phyloP scores from a whole-genome alignment of 1,284 basidiomycete species.

The Trametes polyzona region DNA sequence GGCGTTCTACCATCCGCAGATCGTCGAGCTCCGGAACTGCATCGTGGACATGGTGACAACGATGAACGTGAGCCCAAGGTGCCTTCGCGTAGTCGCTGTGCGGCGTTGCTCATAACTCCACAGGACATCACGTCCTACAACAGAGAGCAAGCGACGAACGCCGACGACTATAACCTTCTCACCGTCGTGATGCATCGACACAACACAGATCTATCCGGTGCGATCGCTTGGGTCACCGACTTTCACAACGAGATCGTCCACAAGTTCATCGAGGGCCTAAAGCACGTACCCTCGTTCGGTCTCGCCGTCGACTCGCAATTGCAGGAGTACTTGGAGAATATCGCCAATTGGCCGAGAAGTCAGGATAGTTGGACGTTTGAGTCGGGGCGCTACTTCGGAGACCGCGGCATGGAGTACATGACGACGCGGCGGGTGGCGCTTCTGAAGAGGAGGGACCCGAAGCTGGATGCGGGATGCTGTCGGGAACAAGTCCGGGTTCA shows the following conservation, averaged over 20 bases:
- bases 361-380: slow-evolving; percentile 41
- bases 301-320: slow-evolving; percentile 11
- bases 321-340: slow-evolving; percentile 33
- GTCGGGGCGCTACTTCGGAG: slow-evolving; percentile 39
- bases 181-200: slow-evolving; percentile 37
- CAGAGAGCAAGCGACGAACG: slow-evolving; percentile 40
- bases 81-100: background rate
- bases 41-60: slow-evolving; percentile 23
- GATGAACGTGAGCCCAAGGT: slow-evolving; percentile 37
- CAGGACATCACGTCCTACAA: slow-evolving; percentile 45
- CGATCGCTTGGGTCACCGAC: slow-evolving; percentile 37
- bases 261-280: slow-evolving; percentile 32
- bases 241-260: slow-evolving; percentile 33
- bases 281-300: slow-evolving; percentile 15
- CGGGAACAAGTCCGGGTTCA: background rate
- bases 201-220: slow-evolving; percentile 33
- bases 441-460: slow-evolving; percentile 1
- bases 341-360: slow-evolving; percentile 36
- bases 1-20: slow-evolving; percentile 37
- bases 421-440: slow-evolving; percentile 13
- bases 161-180: slow-evolving; percentile 41
- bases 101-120: slow-evolving; percentile 4
- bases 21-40: slow-evolving; percentile 32
- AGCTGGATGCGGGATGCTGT: background rate
- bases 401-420: slow-evolving; percentile 27